Conservation (phyloP, 140 eudicot genomes). For the Flaveria floridana region DNA sequence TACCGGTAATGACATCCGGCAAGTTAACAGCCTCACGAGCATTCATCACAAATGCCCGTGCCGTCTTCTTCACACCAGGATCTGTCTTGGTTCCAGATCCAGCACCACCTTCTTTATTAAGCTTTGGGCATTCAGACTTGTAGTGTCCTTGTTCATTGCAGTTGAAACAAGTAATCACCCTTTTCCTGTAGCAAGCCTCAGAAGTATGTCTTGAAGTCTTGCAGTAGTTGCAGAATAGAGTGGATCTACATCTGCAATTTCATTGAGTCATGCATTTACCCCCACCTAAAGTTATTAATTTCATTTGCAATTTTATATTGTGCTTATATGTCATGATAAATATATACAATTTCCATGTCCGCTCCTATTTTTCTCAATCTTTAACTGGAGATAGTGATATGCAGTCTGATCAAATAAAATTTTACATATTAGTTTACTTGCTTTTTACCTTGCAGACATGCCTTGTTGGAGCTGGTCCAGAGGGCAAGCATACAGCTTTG, state of each 20-base stretch:
- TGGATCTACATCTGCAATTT: background rate
- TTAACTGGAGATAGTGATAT: background rate
- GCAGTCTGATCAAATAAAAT: background rate
- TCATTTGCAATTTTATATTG: background rate
- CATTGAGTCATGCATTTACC: background rate
- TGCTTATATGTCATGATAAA: background rate
- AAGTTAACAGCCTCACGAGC: no score
- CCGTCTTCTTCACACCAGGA: no score
- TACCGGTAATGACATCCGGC: no score
- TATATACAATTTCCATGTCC: background rate
- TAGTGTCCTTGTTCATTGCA: no score
- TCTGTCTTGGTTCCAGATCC: no score
- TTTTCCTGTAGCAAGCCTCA: no score
- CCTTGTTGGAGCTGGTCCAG: slow-evolving; percentile 94
- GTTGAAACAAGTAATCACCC: no score
- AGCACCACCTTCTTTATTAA: no score
- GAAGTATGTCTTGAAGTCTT: no score
- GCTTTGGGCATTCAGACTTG: no score
- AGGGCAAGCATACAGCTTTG: slow-evolving; percentile 91
- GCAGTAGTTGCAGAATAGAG: no score
- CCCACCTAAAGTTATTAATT: slow-evolving; percentile 1
- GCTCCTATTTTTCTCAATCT: background rate
- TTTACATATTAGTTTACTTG: background rate
- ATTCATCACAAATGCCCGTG: no score
- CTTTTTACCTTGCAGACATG: slow-evolving; percentile 58